phyloP scores from a whole-genome alignment of 495 filamentous ascomycete species.

The Penicillium odoratum region DNA sequence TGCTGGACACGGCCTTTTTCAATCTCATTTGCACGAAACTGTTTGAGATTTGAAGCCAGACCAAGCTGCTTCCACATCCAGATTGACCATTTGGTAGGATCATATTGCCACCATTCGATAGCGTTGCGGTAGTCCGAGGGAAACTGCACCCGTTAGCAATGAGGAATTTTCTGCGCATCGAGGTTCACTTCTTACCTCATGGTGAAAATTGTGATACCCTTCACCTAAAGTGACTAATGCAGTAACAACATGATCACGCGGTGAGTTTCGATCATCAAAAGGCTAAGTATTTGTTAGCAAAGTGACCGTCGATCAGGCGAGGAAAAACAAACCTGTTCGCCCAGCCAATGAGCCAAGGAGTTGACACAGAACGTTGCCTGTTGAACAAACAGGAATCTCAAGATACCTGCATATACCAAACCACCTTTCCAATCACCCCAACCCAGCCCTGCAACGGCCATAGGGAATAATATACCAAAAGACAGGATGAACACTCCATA shows the following conservation, averaged over 20 bases:
- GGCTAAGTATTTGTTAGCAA: constrained; percentile 48
- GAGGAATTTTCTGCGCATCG: background rate
- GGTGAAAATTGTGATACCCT: constrained; percentile 97
- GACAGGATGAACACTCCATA: constrained; percentile 75
- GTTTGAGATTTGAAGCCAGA: constrained; percentile 84
- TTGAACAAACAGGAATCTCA: constrained; percentile 89
- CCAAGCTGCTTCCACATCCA: constrained; percentile 86
- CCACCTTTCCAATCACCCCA: constrained; percentile 86
- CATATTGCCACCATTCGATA: constrained; percentile 91
- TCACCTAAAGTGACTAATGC: constrained; percentile 89
- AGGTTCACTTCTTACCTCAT: constrained; percentile 44
- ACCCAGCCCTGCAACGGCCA: constrained; percentile 69
- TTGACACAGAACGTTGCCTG: constrained; percentile 92
- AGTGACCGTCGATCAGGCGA: background rate
- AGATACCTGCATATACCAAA: constrained; percentile 83
- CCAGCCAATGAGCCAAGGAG: constrained; percentile 91
- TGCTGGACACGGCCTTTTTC: constrained; percentile 90
- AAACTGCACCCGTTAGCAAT: constrained; percentile 53
- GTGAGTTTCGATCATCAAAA: constrained; percentile 92
- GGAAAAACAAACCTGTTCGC: constrained; percentile 55
- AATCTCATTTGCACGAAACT: constrained; percentile 90
- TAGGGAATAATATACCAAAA: constrained; percentile 81
- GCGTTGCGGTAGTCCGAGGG: constrained; percentile 95
- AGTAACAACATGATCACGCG: constrained; percentile 87
- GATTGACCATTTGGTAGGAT: constrained; percentile 94